Evolutionary conservation across 345 rosid species (phyloP).

Genomic region (Mercurialis annua): DNA sequence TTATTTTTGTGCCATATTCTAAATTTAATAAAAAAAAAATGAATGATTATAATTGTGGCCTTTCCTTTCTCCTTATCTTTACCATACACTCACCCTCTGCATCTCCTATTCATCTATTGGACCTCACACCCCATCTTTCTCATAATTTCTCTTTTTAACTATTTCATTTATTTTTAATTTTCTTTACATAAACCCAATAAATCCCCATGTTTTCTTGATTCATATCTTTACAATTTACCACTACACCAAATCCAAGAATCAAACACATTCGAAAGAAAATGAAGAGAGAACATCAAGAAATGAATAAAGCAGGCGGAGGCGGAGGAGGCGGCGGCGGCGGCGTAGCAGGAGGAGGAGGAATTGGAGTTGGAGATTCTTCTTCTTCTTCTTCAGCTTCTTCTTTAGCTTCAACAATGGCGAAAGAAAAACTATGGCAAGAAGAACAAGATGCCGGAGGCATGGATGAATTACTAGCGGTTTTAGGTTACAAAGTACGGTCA

Average conservation of each 20-base stretch:
- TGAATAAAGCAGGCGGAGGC: constrained; percentile 24
- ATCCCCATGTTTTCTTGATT: neutral
- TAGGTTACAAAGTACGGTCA: constrained; percentile 30
- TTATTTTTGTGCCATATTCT: no score
- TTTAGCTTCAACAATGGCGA: constrained; percentile 33
- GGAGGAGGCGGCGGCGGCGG: constrained; percentile 14
- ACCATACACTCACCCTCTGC: constrained; percentile 17
- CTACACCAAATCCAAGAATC: neutral
- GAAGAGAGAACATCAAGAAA: constrained; percentile 57
- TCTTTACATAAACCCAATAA: neutral
- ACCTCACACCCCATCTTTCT: constrained; percentile 24
- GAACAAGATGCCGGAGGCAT: constrained; percentile 46
- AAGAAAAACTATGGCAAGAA: constrained; percentile 41
- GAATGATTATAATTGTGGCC: constrained; percentile 47
- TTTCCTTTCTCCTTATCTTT: constrained; percentile 45
- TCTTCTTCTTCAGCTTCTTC: neutral
- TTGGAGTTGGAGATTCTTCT: neutral
- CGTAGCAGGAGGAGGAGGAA: neutral
- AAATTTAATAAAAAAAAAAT: no score
- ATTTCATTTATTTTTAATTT: no score
- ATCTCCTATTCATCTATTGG: constrained; percentile 28
- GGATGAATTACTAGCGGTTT: constrained; percentile 31
- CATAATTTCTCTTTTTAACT: constrained; percentile 4
- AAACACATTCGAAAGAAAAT: constrained; percentile 15
- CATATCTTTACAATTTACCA: no score